Percentiles rank a stretch among this genome's conserved stretches.
Evolutionary conservation across 345 rosid species (phyloP).

Genomic region (Hibiscus syriacus): DNA sequence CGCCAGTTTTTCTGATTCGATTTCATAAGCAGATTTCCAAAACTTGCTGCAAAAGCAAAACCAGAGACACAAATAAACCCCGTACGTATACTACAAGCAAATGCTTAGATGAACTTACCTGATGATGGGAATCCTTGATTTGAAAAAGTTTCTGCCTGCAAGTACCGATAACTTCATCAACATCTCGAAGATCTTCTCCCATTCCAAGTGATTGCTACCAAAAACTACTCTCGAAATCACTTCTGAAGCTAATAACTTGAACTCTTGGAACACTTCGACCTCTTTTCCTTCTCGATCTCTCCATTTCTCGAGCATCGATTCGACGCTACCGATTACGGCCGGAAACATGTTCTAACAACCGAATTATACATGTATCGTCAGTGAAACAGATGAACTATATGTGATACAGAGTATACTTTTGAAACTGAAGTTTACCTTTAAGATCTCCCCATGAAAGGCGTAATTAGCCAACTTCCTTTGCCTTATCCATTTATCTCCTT

Average conservation of each 20-base stretch:
- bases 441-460: constrained; percentile 10
- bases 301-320: constrained; percentile 41
- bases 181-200: constrained; percentile 32
- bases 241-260: constrained; percentile 38
- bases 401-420: too few species aligned
- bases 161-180: constrained; percentile 15
- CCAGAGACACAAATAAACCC: neutral
- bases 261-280: too few species aligned
- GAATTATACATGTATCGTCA: too few species aligned
- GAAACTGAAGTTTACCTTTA: neutral
- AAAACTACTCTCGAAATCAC: constrained; percentile 42
- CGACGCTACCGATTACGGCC: constrained; percentile 27
- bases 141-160: constrained; percentile 3
- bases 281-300: constrained; percentile 22
- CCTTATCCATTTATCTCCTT: neutral
- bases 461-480: constrained; percentile 4
- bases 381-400: too few species aligned
- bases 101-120: constrained; percentile 16
- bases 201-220: constrained; percentile 41
- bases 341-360: constrained; percentile 27
- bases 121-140: constrained; percentile 21
- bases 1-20: neutral
- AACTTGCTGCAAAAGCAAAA: neutral
- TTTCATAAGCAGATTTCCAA: neutral
- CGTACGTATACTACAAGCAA: neutral